A percentile compares a stretch with the other conserved stretches of the same genome.
Evolutionary conservation across 331 rosid species (phyloP).

Genomic region (Prunus yedoensis): DNA sequence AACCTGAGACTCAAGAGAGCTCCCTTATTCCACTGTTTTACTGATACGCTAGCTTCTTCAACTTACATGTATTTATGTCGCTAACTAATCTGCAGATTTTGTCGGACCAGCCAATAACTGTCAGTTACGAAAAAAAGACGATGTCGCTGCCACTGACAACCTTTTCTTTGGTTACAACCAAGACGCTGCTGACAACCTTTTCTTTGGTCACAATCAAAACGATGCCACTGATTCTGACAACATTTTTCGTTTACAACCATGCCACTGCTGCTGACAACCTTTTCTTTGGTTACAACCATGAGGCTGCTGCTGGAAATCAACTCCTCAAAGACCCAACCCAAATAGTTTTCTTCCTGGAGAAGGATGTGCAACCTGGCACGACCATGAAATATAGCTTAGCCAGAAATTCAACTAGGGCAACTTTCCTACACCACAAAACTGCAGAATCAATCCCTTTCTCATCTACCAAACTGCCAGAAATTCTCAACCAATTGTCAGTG

Average conservation of each 20-base stretch:
- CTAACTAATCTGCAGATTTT: no score
- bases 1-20: not conserved
- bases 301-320: not conserved
- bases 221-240: not conserved
- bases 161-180: no score
- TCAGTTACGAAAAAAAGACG: not conserved
- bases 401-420: constrained; percentile 20
- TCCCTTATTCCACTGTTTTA: not conserved
- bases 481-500: constrained; percentile 35
- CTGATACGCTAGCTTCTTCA: no score
- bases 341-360: constrained; percentile 59
- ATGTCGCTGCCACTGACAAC: not conserved
- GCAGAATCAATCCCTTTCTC: constrained; percentile 61
- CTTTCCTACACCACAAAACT: constrained; percentile 50
- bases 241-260: no score
- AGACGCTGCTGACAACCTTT: no score
- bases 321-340: constrained; percentile 2
- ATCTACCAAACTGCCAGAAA: constrained; percentile 38
- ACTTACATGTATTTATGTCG: no score
- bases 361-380: constrained; percentile 40
- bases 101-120: no score
- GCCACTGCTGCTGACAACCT: not conserved
- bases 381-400: constrained; percentile 47
- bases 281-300: no score
- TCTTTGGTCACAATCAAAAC: no score